Conservation (phyloP, 805 yeast species). For the Metschnikowia bowlesiae region DNA sequence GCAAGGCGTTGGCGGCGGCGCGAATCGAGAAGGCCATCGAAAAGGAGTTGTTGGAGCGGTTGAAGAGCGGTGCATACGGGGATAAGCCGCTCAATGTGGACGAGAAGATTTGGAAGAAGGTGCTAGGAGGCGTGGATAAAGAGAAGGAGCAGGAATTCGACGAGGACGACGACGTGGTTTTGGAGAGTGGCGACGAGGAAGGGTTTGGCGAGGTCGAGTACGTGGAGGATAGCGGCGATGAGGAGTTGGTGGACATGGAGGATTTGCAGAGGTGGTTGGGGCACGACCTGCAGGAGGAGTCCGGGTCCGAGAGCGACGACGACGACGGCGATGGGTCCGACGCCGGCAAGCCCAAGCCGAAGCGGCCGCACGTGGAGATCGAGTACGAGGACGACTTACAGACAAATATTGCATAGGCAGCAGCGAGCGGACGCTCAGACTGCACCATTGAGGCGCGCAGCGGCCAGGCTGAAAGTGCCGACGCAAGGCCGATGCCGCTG, state of each 20-base stretch:
- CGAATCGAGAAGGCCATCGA: conserved; percentile 95
- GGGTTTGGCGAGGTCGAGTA: conserved; percentile 75
- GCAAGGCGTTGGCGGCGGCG: conserved; percentile 96
- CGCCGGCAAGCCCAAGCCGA: conserved; percentile 33
- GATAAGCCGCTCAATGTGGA: conserved; percentile 97
- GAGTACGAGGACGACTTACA: conserved; percentile 73
- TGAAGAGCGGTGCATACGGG: conserved; percentile 97
- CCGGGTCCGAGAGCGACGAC: conserved; percentile 23
- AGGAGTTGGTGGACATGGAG: conserved; percentile 86
- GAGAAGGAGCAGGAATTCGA: conserved; percentile 56
- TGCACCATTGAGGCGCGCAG: background rate
- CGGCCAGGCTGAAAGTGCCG: background rate
- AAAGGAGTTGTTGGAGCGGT: conserved; percentile 87
- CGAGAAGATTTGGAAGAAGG: conserved; percentile 92
- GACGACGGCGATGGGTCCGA: conserved; percentile 35
- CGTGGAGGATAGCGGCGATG: conserved; percentile 88
- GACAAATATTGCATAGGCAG: conserved; percentile 30
- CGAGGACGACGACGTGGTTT: conserved; percentile 48
- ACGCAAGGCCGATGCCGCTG: background rate
- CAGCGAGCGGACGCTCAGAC: background rate
- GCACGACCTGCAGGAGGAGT: conserved; percentile 24
- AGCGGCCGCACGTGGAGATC: conserved; percentile 69
- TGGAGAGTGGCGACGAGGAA: conserved; percentile 40
- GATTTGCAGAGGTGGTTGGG: conserved; percentile 87
- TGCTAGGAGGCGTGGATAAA: conserved; percentile 63